Evolutionary conservation across 768 basidiomycete genomes (phyloP), one percentile per base, ranked within the genome.

Genomic region (Suillus brevipes): DNA sequence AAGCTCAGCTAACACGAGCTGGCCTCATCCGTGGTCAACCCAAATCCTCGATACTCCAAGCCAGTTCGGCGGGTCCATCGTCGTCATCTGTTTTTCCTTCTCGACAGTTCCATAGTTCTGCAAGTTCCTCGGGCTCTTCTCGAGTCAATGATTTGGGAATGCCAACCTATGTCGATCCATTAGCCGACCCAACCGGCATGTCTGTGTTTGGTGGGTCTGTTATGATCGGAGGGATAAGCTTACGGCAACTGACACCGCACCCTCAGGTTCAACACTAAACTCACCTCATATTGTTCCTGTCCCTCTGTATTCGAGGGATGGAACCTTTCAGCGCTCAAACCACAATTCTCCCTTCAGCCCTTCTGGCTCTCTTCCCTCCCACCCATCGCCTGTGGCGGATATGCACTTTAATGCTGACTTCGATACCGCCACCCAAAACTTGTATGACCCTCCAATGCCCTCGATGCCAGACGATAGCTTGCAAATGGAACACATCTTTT

Each of bases 1-100:
- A 93, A 77, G 85, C 89, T 38, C 89, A 92, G 72, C 82, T 94
- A 63, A 88, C 89, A 49, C 82, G 87, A 67, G 87, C 87, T 52
- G 91, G 91, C 66, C 85, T 92, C 72, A 92, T 94, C 69, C 89
- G 92, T 40, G 92, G 92, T 49, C 91, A 92, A 72, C 92, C 91
- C 16, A 87, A 90, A 25, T 79, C 88, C 56, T 83, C 85, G 64
- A 79, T 84, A 64, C 70, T 82, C 62, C 78, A 81, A 67, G 75
- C 80, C 53, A 66, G 71, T 0, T 69, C 74, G 40, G 64, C 72
- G 49, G 47, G 55, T 6, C 18, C 40, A n/a, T 13, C 36, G 16
- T 69, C 77, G 61, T 66, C 72, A 57, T 72, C 74, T 16, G 80
- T 81, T 36, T 79, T 81, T n/a, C 61, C 77, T 34, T 62, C 75